Percentiles rank a stretch among this genome's conserved stretches.
These are phyloP conservation scores for Trichoderma sp. DNA, from an alignment of 2,329 filamentous ascomycete genomes.

Conservation along the genomic window DNA sequence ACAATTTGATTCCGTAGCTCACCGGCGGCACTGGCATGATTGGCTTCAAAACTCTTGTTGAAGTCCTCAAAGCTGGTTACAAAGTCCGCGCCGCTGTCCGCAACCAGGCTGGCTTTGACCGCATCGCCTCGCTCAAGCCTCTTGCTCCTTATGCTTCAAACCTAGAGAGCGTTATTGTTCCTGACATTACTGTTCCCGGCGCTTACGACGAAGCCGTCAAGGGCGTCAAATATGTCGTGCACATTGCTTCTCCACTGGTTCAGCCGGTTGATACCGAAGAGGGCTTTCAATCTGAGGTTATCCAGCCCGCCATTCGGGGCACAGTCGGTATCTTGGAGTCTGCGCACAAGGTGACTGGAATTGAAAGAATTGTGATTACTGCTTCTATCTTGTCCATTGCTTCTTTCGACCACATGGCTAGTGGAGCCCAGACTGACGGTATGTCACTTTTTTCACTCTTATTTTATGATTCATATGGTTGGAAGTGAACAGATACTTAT, in stretches of 20 bases:
- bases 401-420: not conserved
- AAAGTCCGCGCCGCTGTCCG: constrained; percentile 39
- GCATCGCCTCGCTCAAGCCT: constrained; percentile 29
- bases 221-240: constrained; percentile 44
- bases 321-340: constrained; percentile 45
- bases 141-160: constrained; percentile 25
- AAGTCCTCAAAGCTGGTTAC: constrained; percentile 35
- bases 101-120: constrained; percentile 30
- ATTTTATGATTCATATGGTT: not conserved
- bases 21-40: constrained; percentile 41
- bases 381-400: constrained; percentile 40
- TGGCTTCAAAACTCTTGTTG: constrained; percentile 37
- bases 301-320: constrained; percentile 43
- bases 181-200: constrained; percentile 42
- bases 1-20: constrained; percentile 24
- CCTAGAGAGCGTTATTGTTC: constrained; percentile 40
- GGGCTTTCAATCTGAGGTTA: constrained; percentile 31
- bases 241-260: constrained; percentile 37
- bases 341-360: constrained; percentile 39
- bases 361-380: constrained; percentile 51
- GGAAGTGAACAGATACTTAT: not conserved
- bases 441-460: not conserved
- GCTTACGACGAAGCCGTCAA: constrained; percentile 48
- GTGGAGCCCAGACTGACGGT: constrained; percentile 4
- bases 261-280: constrained; percentile 13